These are phyloP conservation scores for Orbilia oligospora DNA, from an alignment of 2,329 filamentous ascomycete genomes.

Conservation along the genomic window DNA sequence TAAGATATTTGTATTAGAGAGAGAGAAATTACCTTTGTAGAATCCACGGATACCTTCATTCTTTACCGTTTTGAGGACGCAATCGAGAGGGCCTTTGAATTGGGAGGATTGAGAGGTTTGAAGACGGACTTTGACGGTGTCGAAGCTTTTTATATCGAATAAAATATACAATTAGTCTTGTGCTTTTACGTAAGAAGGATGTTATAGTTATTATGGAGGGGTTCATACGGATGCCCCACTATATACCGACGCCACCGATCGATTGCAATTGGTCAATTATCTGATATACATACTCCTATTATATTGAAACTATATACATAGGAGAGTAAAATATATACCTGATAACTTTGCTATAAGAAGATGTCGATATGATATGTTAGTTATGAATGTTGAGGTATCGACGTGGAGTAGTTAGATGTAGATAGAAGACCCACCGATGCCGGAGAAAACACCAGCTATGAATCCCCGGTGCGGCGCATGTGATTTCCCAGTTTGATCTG, in stretches of 20 bases:
- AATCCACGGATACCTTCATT: conserved; percentile 87
- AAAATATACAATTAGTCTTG: not conserved
- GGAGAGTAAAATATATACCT: conserved; percentile 21
- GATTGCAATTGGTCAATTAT: conserved; percentile 12
- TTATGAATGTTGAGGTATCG: too few species aligned
- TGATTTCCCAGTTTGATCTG: conserved; percentile 60
- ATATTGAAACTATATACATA: too few species aligned
- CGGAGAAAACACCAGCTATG: conserved; percentile 94
- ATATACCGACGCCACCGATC: conserved; percentile 37
- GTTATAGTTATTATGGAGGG: not conserved
- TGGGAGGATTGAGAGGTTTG: conserved; percentile 84
- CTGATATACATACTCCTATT: not conserved
- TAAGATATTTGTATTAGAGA: conserved; percentile 6
- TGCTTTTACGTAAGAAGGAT: too few species aligned
- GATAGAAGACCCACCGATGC: conserved; percentile 79
- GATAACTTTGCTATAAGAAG: conserved; percentile 45
- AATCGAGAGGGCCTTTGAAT: conserved; percentile 89
- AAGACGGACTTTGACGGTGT: conserved; percentile 95
- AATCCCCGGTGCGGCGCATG: conserved; percentile 89
- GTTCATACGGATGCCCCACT: conserved; percentile 74
- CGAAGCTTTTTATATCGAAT: conserved; percentile 73
- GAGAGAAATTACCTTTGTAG: conserved; percentile 78
- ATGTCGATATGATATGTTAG: not conserved
- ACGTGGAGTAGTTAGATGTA: conserved; percentile 67
- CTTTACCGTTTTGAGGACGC: conserved; percentile 84